Conservation (phyloP, 768 basidiomycete species). For the Tubosaeta sp. region DNA sequence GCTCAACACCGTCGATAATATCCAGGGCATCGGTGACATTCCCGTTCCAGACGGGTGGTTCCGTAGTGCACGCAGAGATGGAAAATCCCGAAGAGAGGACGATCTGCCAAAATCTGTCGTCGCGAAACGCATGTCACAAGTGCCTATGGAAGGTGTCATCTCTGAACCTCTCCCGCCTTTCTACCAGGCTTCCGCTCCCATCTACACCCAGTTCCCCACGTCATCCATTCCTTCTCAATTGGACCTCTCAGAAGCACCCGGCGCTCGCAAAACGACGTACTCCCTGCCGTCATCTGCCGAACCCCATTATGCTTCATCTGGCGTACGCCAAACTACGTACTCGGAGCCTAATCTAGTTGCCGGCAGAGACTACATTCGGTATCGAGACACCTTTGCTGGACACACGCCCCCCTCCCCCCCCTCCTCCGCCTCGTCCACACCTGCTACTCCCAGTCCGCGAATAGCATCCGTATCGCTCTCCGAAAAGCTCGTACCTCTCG, state of each 20-base stretch:
- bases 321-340: conserved; percentile 29
- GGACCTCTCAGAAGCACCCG: conserved; percentile 20
- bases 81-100: conserved; percentile 38
- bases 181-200: conserved; percentile 21
- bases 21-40: conserved; percentile 62
- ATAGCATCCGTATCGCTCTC: conserved; percentile 19
- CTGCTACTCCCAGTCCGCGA: conserved; percentile 35
- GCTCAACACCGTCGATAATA: conserved; percentile 66
- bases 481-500: conserved; percentile 54
- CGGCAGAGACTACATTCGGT: conserved; percentile 17
- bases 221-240: conserved; percentile 26
- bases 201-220: conserved; percentile 31
- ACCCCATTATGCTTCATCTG: conserved; percentile 17
- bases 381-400: conserved; percentile 19
- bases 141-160: conserved; percentile 29
- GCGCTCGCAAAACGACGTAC: conserved; percentile 25
- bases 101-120: conserved; percentile 49
- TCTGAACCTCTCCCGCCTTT: conserved; percentile 18
- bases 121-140: conserved; percentile 32
- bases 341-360: conserved; percentile 27
- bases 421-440: conserved; percentile 37
- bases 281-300: conserved; percentile 30
- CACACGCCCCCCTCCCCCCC: conserved; percentile 29
- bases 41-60: conserved; percentile 75
- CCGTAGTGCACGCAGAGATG: conserved; percentile 69